Evolutionary conservation across 2,329 filamentous ascomycete species (phyloP).

Genomic region (Chlorencoelia australis): DNA sequence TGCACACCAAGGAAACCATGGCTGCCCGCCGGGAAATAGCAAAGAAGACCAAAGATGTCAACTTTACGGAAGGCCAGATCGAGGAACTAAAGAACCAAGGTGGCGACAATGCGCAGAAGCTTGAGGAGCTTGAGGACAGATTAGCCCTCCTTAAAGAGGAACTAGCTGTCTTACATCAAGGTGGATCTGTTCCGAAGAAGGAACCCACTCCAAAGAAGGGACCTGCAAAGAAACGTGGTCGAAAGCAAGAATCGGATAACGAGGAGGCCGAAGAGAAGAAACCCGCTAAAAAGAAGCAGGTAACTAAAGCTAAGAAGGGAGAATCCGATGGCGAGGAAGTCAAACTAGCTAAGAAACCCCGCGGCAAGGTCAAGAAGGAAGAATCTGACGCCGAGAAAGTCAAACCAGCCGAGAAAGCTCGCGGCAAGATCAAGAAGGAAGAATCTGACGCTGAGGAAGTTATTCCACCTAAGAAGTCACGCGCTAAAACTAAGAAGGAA

Average conservation of each 20-base stretch:
- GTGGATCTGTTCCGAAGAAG: too few relatives aligned
- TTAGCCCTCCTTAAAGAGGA: background rate
- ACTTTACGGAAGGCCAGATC: background rate
- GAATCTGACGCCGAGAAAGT: conserved; percentile 2
- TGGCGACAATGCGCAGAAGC: background rate
- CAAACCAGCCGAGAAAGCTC: conserved; percentile 26
- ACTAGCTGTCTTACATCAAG: too few relatives aligned
- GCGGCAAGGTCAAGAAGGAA: conserved; percentile 4
- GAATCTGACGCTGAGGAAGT: conserved; percentile 2
- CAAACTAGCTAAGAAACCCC: background rate
- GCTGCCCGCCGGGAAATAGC: conserved; percentile 5
- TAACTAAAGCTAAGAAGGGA: background rate
- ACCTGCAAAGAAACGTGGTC: conserved; percentile 14
- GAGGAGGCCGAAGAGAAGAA: conserved; percentile 7
- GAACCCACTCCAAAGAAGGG: conserved; percentile 4
- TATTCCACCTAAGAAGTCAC: conserved; percentile 26
- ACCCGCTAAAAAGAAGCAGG: conserved; percentile 2
- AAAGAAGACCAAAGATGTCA: conserved; percentile 17
- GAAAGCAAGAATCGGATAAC: conserved; percentile 2
- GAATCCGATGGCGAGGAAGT: background rate
- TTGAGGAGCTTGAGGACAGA: background rate
- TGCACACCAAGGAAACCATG: conserved; percentile 16
- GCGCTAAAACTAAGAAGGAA: conserved; percentile 4
- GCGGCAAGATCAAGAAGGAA: conserved; percentile 4
- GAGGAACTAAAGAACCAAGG: background rate